Percentiles rank a stretch among this genome's conserved stretches.
Evolutionary conservation across 2,329 filamentous ascomycete species (phyloP).

Genomic region (Onygena corvina): DNA sequence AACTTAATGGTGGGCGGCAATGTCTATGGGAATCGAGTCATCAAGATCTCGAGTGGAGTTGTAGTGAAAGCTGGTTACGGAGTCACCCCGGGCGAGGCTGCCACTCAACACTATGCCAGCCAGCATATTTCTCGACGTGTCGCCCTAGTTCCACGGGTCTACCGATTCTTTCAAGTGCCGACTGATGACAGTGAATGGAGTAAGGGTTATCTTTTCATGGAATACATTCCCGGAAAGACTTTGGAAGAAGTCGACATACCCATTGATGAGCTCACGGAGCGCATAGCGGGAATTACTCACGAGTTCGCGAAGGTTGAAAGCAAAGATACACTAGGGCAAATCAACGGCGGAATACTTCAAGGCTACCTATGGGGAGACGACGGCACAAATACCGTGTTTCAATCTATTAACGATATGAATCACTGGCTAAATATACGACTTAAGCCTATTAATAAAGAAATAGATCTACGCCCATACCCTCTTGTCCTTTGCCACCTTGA

Average conservation of each 20-base stretch:
- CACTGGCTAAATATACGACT: constrained; percentile 16
- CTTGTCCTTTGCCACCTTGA: constrained; percentile 15
- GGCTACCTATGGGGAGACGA: constrained; percentile 16
- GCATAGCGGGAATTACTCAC: constrained; percentile 12
- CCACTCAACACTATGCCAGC: constrained; percentile 13
- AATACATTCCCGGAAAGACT: constrained; percentile 13
- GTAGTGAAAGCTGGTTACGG: not conserved
- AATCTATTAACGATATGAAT: constrained; percentile 15
- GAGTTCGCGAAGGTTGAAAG: constrained; percentile 6
- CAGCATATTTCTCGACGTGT: constrained; percentile 12
- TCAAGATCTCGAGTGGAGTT: too few species aligned
- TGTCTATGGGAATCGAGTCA: too few species aligned
- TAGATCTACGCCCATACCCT: constrained; percentile 15
- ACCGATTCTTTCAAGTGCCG: constrained; percentile 12
- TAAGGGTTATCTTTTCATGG: constrained; percentile 17
- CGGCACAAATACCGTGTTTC: constrained; percentile 10
- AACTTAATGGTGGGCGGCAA: too few species aligned
- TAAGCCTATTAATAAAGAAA: constrained; percentile 13
- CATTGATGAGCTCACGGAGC: constrained; percentile 10
- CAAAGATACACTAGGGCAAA: constrained; percentile 12
- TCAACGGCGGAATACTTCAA: constrained; percentile 11
- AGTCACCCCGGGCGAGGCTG: not conserved
- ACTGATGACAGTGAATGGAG: not conserved
- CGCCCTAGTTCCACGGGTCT: constrained; percentile 15
- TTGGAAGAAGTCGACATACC: constrained; percentile 8